phyloP scores from a whole-genome alignment of 176 grass and related monocot species.

The Rhynchospora breviuscula region DNA sequence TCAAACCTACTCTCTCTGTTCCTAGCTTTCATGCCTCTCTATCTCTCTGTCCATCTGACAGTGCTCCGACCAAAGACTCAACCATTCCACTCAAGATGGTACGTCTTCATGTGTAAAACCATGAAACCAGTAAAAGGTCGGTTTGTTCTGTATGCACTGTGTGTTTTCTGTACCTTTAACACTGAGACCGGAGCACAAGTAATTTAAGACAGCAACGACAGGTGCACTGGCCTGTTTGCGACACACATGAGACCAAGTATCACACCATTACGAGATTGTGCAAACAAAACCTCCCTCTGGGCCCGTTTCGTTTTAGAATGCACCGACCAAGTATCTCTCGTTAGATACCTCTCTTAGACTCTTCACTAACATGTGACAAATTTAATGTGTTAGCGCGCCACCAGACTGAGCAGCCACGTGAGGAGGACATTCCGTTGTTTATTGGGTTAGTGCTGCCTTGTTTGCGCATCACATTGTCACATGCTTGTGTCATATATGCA shows the following conservation, averaged over 20 bases:
- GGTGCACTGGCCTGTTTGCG: not conserved
- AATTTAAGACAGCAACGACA: not conserved
- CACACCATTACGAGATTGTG: not conserved
- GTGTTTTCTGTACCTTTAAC: not conserved
- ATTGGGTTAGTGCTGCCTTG: not conserved
- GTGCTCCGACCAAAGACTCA: not conserved
- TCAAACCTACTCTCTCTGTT: not conserved
- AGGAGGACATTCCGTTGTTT: not conserved
- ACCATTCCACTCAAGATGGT: not conserved
- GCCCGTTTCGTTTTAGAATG: slow-evolving; percentile 8
- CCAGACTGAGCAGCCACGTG: not conserved
- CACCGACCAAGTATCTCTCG: slow-evolving; percentile 7
- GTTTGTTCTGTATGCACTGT: not conserved
- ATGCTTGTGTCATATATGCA: slow-evolving; percentile 13
- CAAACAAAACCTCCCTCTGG: not conserved
- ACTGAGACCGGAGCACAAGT: not conserved
- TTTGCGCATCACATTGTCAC: not conserved
- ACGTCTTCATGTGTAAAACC: not conserved
- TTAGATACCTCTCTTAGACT: not conserved
- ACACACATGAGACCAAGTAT: not conserved
- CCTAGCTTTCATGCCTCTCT: not conserved
- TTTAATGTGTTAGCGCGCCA: not conserved
- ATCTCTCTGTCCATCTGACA: not conserved
- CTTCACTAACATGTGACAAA: slow-evolving; percentile 12
- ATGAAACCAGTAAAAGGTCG: not conserved